Evolutionary conservation across 768 basidiomycete genomes (phyloP), one percentile per base, ranked within the genome.

Genomic region (Rhodotorula babjevae): DNA sequence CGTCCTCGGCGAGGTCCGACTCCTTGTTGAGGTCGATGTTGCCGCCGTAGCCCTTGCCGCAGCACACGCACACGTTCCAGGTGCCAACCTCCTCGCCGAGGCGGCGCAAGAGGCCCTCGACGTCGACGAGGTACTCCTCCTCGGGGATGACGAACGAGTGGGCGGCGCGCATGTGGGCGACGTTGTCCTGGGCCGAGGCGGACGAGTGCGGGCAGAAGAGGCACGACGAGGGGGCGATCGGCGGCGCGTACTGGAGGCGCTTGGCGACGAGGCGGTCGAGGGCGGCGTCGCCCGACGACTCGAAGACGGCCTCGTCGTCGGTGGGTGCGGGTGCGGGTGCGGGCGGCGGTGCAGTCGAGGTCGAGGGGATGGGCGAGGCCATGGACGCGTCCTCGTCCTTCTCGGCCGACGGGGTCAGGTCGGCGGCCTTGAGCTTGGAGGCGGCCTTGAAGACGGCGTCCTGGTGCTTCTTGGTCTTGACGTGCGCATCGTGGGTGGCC

Each of bases 81-180:
- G 95, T 87, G 0, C 90, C 89, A 61, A 97, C 87, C 82, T 96
- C 96, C 82, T 96, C 92, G 11, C 90, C 92, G 14, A 99, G 86
- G 81, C 94, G 92, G 14, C 83, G 81, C 71, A 98, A 82, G 58
- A 99, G 86, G 9, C 95, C 96, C 11, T 86, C 77, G 50, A 90
- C 81, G 81, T 98, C 92, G 77, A 89, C 83, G 77, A 98, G 87
- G 81, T 90, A 94, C 61, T 96, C 91, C 55, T 88, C 87, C 77
- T 98, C 94, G 58, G 96, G 96, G 73, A 99, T 85, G 84, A 95
- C 96, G 85, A 98, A 98, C 16, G 93, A 93, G 82, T 99, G 96
- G 0, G 81, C 81, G 62, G 81, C 79, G 53, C 90, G 87, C 96
- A 99, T 99, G 84, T 99, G 96, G 2, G 85, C 82, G 53, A 94